Conservation (phyloP, 2,329 filamentous ascomycete genomes). For the Colletotrichum abscissum region DNA sequence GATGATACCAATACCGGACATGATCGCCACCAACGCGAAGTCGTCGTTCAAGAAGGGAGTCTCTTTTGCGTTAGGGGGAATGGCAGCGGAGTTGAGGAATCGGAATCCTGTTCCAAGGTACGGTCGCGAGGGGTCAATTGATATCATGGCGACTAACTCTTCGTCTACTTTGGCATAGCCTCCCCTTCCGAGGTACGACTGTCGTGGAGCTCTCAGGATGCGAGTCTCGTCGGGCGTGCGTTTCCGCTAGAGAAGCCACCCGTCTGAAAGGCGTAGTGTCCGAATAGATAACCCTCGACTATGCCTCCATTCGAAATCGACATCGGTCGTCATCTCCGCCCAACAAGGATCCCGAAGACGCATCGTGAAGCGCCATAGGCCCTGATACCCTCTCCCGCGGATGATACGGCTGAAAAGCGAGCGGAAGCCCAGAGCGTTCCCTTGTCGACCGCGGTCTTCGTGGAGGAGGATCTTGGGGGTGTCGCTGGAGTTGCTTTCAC, state of each 20-base stretch:
- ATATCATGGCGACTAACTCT: constrained; percentile 5
- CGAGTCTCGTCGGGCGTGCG: background rate
- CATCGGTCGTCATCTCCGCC: background rate
- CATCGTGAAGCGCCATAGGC: constrained; percentile 3
- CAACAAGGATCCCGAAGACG: background rate
- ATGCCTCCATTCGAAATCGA: constrained; percentile 12
- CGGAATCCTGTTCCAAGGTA: background rate
- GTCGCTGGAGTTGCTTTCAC: background rate
- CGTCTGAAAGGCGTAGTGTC: background rate
- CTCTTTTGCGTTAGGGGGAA: background rate
- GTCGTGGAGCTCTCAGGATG: background rate
- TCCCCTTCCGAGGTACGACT: background rate
- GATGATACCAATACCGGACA: constrained; percentile 9
- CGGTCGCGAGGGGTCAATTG: background rate
- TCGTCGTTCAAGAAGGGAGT: background rate
- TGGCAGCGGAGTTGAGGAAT: background rate
- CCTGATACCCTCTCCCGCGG: background rate
- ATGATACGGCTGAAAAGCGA: background rate
- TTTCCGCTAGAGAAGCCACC: constrained; percentile 6
- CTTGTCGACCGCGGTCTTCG: background rate
- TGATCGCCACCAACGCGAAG: constrained; percentile 9
- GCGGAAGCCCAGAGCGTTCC: background rate
- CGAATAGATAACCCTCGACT: background rate
- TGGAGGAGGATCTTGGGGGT: background rate
- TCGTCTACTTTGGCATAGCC: background rate